These are phyloP conservation scores for Amauroascus niger DNA, from an alignment of 2,329 filamentous ascomycete species.

Conservation along the genomic window DNA sequence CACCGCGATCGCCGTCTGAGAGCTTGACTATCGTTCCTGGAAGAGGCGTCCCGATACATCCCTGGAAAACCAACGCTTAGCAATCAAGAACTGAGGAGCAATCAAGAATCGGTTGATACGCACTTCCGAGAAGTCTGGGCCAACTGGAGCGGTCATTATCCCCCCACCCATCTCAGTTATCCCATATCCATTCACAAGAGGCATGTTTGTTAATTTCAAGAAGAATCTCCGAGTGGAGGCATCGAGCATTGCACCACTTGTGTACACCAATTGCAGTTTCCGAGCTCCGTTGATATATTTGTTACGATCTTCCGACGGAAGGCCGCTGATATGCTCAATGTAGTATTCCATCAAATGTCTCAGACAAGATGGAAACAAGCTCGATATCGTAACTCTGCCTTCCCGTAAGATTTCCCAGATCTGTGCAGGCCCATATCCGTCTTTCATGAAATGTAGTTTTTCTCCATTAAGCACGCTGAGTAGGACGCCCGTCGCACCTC, in stretches of 20 bases:
- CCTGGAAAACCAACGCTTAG: neutral
- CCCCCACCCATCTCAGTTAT: conserved; percentile 10
- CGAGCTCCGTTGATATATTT: conserved; percentile 7
- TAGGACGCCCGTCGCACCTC: conserved; percentile 1
- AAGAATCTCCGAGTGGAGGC: conserved; percentile 6
- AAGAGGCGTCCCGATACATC: conserved; percentile 12
- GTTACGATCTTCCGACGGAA: neutral
- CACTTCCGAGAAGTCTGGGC: conserved; percentile 3
- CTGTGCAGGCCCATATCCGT: neutral
- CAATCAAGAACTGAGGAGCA: neutral
- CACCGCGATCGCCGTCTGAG: conserved; percentile 11
- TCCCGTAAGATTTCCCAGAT: conserved; percentile 9
- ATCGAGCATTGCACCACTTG: conserved; percentile 3
- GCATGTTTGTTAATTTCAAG: neutral
- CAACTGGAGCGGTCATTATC: neutral
- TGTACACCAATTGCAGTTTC: conserved; percentile 1
- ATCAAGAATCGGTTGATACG: neutral
- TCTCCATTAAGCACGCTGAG: conserved; percentile 3
- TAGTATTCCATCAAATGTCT: conserved; percentile 13
- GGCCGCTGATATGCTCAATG: conserved; percentile 8
- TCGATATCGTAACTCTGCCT: neutral
- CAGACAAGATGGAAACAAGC: neutral
- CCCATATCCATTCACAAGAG: conserved; percentile 5
- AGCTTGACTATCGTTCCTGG: conserved; percentile 7
- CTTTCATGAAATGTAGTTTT: neutral